Evolutionary conservation across 2,329 filamentous ascomycete species (phyloP).

Genomic region (Aspergillus amoenus): DNA sequence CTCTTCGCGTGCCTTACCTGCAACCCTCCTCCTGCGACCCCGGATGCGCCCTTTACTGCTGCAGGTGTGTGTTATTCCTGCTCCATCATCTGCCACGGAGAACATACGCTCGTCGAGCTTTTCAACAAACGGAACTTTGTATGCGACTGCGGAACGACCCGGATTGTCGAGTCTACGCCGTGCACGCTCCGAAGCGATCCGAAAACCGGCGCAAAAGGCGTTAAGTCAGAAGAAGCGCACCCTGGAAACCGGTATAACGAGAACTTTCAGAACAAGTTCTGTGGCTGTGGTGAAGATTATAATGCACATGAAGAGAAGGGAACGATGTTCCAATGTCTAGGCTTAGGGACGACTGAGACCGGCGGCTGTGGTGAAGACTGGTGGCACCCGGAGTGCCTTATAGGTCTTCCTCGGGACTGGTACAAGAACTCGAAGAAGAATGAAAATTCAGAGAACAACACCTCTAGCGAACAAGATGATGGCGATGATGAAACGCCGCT

Average conservation of each 20-base stretch:
- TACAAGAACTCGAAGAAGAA: conserved; percentile 28
- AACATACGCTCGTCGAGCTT: conserved; percentile 91
- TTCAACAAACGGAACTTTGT: conserved; percentile 95
- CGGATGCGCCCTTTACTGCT: conserved; percentile 63
- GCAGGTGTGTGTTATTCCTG: conserved; percentile 96
- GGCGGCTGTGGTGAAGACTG: conserved; percentile 96
- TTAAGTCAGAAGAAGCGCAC: conserved; percentile 70
- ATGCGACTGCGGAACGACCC: conserved; percentile 91
- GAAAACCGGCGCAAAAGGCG: conserved; percentile 73
- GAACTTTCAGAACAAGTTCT: conserved; percentile 92
- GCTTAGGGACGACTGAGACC: conserved; percentile 73
- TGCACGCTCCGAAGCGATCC: conserved; percentile 75
- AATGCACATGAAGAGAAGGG: conserved; percentile 86
- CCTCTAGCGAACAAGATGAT: conserved; percentile 30
- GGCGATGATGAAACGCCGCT: conserved; percentile 61
- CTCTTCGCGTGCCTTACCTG: conserved; percentile 94
- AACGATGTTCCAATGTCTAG: conserved; percentile 97
- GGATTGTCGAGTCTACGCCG: conserved; percentile 67
- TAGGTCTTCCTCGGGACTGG: conserved; percentile 76
- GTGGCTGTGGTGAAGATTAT: conserved; percentile 83
- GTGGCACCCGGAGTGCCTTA: conserved; percentile 92
- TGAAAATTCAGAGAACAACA: conserved; percentile 25
- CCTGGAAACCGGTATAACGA: conserved; percentile 87
- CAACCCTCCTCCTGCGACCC: conserved; percentile 70
- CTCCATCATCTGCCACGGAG: conserved; percentile 93